Conservation (phyloP, 2,329 filamentous ascomycete species). For the Colletotrichum sp. region DNA sequence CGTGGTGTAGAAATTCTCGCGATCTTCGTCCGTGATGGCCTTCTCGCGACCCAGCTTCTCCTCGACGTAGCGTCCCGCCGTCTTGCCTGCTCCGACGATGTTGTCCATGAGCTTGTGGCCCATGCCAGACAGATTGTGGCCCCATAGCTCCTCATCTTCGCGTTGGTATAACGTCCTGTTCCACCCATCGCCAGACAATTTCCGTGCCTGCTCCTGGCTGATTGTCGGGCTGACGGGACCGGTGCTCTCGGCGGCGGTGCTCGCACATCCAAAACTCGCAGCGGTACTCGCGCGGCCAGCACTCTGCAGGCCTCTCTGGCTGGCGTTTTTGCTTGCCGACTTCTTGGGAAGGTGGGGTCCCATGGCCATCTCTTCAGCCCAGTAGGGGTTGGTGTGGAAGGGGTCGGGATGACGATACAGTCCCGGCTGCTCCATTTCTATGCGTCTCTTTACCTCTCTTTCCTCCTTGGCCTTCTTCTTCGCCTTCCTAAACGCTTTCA, state of each 20-base stretch:
- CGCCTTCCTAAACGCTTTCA: constrained; percentile 71
- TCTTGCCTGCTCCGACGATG: constrained; percentile 63
- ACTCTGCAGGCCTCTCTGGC: constrained; percentile 58
- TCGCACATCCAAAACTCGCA: constrained; percentile 38
- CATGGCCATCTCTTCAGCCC: constrained; percentile 84
- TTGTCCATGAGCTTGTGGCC: constrained; percentile 63
- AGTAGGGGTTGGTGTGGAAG: constrained; percentile 87
- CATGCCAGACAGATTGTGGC: constrained; percentile 59
- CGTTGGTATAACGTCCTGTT: constrained; percentile 82
- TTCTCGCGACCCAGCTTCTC: constrained; percentile 58
- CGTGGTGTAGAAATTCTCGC: constrained; percentile 64
- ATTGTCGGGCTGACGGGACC: constrained; percentile 45
- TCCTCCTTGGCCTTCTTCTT: constrained; percentile 73
- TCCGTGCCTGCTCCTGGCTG: constrained; percentile 52
- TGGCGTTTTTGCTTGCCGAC: constrained; percentile 60
- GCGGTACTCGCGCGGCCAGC: constrained; percentile 60
- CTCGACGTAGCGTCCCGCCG: constrained; percentile 59
- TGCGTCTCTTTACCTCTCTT: constrained; percentile 66
- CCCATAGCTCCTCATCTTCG: constrained; percentile 89
- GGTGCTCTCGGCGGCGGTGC: constrained; percentile 41
- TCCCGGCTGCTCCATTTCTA: constrained; percentile 73
- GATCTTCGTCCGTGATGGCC: constrained; percentile 53
- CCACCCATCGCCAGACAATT: constrained; percentile 64
- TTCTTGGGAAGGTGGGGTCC: constrained; percentile 77
- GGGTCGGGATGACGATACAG: constrained; percentile 81